Percentiles rank a stretch among this genome's conserved stretches.
These are phyloP conservation scores for Borovskyia barvae DNA, from an alignment of 208 protist species.

Conservation along the genomic window DNA sequence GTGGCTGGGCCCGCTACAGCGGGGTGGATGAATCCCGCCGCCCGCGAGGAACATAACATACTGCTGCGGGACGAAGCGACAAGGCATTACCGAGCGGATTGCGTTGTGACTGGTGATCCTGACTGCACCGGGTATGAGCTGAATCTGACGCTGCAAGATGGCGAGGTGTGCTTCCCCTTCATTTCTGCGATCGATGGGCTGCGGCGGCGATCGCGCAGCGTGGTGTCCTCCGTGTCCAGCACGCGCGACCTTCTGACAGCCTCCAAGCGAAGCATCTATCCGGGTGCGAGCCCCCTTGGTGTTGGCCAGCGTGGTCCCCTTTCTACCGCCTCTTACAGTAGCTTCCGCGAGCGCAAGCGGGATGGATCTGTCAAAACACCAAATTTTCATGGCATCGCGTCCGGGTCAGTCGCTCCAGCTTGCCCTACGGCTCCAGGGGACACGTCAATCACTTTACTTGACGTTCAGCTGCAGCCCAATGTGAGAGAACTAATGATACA, in stretches of 20 bases:
- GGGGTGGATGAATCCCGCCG: constrained; percentile 42
- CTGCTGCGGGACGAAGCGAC: constrained; percentile 63
- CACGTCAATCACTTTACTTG: constrained; percentile 32
- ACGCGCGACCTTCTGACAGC: constrained; percentile 6
- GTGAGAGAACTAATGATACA: constrained; percentile 38
- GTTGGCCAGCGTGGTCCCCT: constrained; percentile 11
- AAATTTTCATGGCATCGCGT: background rate
- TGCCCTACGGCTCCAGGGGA: background rate
- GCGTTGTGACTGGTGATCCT: constrained; percentile 56
- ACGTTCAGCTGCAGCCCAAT: constrained; percentile 37
- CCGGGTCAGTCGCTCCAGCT: background rate
- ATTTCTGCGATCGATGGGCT: constrained; percentile 28
- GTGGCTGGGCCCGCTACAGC: constrained; percentile 23
- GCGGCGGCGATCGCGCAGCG: constrained; percentile 9
- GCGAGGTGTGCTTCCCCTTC: constrained; percentile 43
- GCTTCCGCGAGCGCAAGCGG: constrained; percentile 15
- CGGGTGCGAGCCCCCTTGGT: background rate
- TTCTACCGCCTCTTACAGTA: constrained; percentile 1
- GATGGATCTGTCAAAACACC: constrained; percentile 10
- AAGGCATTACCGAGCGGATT: constrained; percentile 66
- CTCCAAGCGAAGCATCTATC: background rate
- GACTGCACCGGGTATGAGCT: constrained; percentile 65
- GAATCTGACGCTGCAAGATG: constrained; percentile 32
- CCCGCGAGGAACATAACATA: constrained; percentile 73
- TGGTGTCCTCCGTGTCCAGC: background rate